Percentiles rank a stretch among this genome's conserved stretches.
Evolutionary conservation across 257 asterid genomes (phyloP).

Genomic region (Rhazya stricta): DNA sequence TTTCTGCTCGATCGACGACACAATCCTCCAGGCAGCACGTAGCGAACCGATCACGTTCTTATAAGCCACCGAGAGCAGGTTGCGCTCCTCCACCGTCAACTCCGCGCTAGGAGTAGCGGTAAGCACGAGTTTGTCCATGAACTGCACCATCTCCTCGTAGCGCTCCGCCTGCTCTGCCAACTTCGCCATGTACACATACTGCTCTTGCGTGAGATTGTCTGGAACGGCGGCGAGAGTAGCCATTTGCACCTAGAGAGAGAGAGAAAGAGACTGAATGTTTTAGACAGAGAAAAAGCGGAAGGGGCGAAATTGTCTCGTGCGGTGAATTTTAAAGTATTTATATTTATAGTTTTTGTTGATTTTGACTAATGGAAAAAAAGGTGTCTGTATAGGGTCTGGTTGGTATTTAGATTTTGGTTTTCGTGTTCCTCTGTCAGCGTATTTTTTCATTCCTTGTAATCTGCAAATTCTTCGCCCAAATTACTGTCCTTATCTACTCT

Average conservation of each 20-base stretch:
- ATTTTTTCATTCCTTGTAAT: not conserved
- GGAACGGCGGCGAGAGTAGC: slow-evolving; percentile 28
- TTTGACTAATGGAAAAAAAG: not conserved
- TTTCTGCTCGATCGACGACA: slow-evolving; percentile 44
- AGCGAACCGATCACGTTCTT: slow-evolving; percentile 51
- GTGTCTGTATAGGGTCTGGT: not conserved
- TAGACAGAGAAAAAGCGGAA: slow-evolving; percentile 1
- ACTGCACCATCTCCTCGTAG: slow-evolving; percentile 48
- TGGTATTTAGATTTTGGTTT: not conserved
- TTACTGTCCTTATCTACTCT: too few relatives aligned
- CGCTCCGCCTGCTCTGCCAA: slow-evolving; percentile 52
- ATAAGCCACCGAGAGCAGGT: slow-evolving; percentile 49
- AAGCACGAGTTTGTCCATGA: slow-evolving; percentile 45
- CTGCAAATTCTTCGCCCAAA: not conserved
- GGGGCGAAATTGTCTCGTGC: not conserved
- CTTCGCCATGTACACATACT: slow-evolving; percentile 40
- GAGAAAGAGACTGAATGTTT: slow-evolving; percentile 1
- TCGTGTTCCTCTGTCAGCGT: not conserved
- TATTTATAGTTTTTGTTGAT: not conserved
- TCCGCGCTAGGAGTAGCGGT: slow-evolving; percentile 33
- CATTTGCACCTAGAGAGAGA: slow-evolving; percentile 16
- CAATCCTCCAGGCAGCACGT: slow-evolving; percentile 50
- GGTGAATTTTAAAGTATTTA: slow-evolving; percentile 13
- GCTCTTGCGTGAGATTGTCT: slow-evolving; percentile 36
- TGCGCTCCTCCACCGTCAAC: slow-evolving; percentile 44